A percentile compares a stretch with the other conserved stretches of the same genome.
phyloP scores from a whole-genome alignment of 176 grass and related monocot species.

The Ensete ventricosum region DNA sequence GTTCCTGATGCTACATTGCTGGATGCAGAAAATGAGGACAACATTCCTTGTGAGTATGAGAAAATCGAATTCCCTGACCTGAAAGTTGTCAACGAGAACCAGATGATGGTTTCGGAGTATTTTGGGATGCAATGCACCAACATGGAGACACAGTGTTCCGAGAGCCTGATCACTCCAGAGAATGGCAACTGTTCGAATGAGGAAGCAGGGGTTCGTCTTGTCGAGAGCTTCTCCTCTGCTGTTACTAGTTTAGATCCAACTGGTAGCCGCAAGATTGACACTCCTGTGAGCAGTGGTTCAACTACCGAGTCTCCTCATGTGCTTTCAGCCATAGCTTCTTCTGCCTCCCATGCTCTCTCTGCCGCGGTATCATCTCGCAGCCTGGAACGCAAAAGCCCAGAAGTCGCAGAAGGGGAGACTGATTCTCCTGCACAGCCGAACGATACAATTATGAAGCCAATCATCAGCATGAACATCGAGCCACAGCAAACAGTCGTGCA shows the following conservation, averaged over 20 bases:
- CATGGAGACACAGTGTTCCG: constrained; percentile 41
- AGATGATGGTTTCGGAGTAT: constrained; percentile 86
- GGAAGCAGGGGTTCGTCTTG: constrained; percentile 22
- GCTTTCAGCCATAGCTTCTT: constrained; percentile 14
- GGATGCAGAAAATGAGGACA: constrained; percentile 18
- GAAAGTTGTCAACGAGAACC: constrained; percentile 64
- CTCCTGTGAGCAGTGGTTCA: constrained; percentile 52
- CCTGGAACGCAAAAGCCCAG: constrained; percentile 39
- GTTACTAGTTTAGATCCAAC: constrained; percentile 21
- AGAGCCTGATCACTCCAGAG: constrained; percentile 29
- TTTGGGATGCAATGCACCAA: constrained; percentile 39
- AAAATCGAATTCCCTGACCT: constrained; percentile 82
- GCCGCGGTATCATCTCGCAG: constrained; percentile 14
- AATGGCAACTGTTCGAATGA: constrained; percentile 24
- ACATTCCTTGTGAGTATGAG: constrained; percentile 39
- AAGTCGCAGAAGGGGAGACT: constrained; percentile 47
- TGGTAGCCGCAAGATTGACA: constrained; percentile 23
- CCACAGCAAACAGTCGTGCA: constrained; percentile 46
- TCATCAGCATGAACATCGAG: constrained; percentile 46
- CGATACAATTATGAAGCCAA: constrained; percentile 32
- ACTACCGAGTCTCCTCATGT: constrained; percentile 28
- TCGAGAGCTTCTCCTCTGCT: constrained; percentile 30
- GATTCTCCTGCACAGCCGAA: constrained; percentile 37
- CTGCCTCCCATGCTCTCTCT: constrained; percentile 23
- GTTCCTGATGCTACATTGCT: background rate